Conservation (phyloP, 1,139 yeast genomes). For the Yarrowia galli region DNA sequence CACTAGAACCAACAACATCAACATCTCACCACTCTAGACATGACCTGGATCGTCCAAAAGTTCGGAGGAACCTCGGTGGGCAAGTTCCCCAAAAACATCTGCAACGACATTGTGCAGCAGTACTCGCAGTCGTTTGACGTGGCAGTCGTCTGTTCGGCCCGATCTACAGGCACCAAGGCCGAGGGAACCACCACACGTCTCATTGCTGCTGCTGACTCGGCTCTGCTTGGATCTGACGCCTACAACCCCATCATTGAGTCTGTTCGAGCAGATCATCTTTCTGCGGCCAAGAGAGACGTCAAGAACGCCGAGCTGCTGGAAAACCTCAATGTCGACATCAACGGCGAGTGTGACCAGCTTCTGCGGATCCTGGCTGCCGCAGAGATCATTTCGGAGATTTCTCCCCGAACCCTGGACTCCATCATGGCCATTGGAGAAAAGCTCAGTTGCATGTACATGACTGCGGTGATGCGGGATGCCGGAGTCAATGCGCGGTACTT, state of each 20-base stretch:
- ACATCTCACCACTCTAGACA: background rate
- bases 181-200: conserved; percentile 92
- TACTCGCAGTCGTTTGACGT: conserved; percentile 69
- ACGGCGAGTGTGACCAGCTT: conserved; percentile 70
- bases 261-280: conserved; percentile 77
- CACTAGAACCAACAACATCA: no score
- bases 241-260: conserved; percentile 56
- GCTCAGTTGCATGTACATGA: conserved; percentile 85
- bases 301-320: conserved; percentile 56
- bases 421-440: conserved; percentile 96
- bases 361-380: conserved; percentile 81
- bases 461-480: conserved; percentile 80
- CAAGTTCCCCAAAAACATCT: conserved; percentile 84
- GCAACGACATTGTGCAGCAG: conserved; percentile 78
- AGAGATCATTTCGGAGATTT: conserved; percentile 88
- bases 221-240: conserved; percentile 58
- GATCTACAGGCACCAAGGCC: conserved; percentile 87
- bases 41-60: conserved; percentile 88
- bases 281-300: conserved; percentile 70
- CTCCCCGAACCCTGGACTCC: conserved; percentile 84
- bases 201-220: conserved; percentile 78
- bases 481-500: conserved; percentile 80
- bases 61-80: conserved; percentile 99
- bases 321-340: conserved; percentile 63
- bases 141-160: conserved; percentile 96